Percentiles rank a stretch among this genome's conserved stretches.
phyloP scores from a whole-genome alignment of 768 basidiomycete species.

The Russula dissimulans region DNA sequence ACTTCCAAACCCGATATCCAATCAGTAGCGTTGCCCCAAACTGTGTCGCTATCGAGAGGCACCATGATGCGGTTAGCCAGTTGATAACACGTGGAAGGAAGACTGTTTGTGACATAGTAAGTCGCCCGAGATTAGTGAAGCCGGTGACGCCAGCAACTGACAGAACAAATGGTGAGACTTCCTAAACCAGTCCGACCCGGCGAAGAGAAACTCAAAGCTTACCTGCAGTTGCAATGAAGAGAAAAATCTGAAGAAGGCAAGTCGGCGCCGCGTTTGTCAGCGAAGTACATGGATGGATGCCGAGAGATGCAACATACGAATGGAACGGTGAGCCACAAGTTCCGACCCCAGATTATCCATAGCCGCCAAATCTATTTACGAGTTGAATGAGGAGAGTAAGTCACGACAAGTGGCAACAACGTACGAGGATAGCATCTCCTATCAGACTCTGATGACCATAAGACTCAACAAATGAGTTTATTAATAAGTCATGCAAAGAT shows the following conservation, averaged over 20 bases:
- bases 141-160: conserved; percentile 5
- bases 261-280: no score
- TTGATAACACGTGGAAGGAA: background rate
- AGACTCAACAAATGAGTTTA: no score
- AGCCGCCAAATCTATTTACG: conserved; percentile 12
- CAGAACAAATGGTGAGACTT: background rate
- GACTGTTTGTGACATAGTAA: background rate
- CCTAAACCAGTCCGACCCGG: background rate
- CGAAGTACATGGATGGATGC: background rate
- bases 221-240: background rate
- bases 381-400: background rate
- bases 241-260: background rate
- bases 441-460: background rate
- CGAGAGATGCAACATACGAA: conserved; percentile 3
- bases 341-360: conserved; percentile 13
- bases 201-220: background rate
- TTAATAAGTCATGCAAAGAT: no score
- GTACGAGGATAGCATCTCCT: conserved; percentile 10
- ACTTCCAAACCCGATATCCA: conserved; percentile 1
- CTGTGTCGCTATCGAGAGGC: conserved; percentile 11
- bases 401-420: background rate
- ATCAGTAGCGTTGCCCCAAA: conserved; percentile 10
- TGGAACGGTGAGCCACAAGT: background rate
- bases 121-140: background rate
- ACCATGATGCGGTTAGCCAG: conserved; percentile 7